Base-by-base conservation (phyloP, 208 protist genomes). In the Wallacemonas sp. region DNA sequence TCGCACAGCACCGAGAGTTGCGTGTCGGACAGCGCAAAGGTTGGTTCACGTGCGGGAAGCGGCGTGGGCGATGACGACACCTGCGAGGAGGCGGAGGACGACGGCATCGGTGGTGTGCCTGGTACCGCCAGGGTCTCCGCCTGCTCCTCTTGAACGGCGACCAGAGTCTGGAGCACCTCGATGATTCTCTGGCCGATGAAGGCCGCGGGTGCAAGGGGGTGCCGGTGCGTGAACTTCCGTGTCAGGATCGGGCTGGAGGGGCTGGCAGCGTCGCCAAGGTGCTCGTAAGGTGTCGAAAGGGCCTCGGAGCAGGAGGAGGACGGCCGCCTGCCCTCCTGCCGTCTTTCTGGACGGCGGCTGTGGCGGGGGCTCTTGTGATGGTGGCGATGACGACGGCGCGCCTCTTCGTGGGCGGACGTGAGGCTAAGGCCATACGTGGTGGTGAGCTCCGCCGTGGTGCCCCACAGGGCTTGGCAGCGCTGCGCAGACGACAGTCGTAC, bases 1-100 rank as follows among this genome's bases (percentile, higher is more conserved):
- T 59, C 52, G 22, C 52, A 59, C 4, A 59, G 18, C 12, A 42
- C 29, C 10, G 32, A 33, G 31, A 59, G 52, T 10, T 59, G 44
- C 44, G 44, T 5, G 20, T 49, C 44, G 20, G 44, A 49, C 44
- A 55, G 48, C 10, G 48, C 26, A 32, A 55, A 55, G 20, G 48
- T 55, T 18, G 48, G 25, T 55, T 14, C 42, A 22, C 4, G 42
- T 16, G n/a, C 10, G 18, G 36, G 36, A 41, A 7, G 7, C 10
- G 10, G 36, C 7, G 36, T 8, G 18, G 36, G 36, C 7, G 10
- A 16, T 7, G 10, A 14, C 7, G 36, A 7, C 36, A 16, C 36
- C 36, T 41, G 36, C 14, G 0, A 14, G 10, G 36, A 41, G 0
- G 36, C 7, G 36, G 36, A 41, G 36, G 36, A 16, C 36, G 14